Base-by-base conservation (phyloP, 176 grass and related monocot genomes). In the Eragrostis curvula region DNA sequence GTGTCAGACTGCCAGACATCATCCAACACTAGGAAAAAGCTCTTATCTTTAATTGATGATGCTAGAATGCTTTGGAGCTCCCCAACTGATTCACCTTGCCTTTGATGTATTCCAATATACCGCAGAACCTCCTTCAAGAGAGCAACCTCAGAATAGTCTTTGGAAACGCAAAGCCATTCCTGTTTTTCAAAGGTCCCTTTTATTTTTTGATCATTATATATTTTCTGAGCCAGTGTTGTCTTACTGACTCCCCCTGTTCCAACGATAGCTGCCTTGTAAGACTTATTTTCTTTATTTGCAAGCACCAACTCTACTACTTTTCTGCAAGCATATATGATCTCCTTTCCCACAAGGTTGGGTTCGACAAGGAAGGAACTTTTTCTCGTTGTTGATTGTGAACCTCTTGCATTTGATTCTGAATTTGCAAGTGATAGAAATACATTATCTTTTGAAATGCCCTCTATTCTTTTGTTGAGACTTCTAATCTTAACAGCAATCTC, bases 191-290 rank as follows among this genome's bases (percentile, higher is more conserved):
- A 92, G 18, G 7, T 79, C 6, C 77, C 61, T 32, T 71, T 58
- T 10, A 83, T n/a, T 66, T 25, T 77, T 6, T 25, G 21, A 21
- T 85, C 77, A 53, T 85, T 63, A 48, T 75, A 87, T 64, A 87
- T 24, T 51, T 85, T 84, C 41, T 85, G 85, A 46, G 85, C 76
- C 1, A 91, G 76, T 60, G 67, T 74, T 14, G 77, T 87, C 68
- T 81, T 89, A 39, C 87, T 81, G 3, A 89, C 83, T 47, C 75
- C 87, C 20, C 79, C 81, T 83, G 32, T 85, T 23, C 88, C 88
- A 39, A 70, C 32, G 5, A 90, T 66, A 9, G 78, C 71, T 13
- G 63, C 3, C 7, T 85, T 68, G 51, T 73, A 45, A 28, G 52
- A 27, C 6, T 58, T 74, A 9, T 66, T 36, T 39, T 47, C 46